Percentiles rank a stretch among this genome's conserved stretches.
These are phyloP conservation scores for Neurospora sp. DNA, from an alignment of 495 filamentous ascomycete genomes.

Conservation along the genomic window DNA sequence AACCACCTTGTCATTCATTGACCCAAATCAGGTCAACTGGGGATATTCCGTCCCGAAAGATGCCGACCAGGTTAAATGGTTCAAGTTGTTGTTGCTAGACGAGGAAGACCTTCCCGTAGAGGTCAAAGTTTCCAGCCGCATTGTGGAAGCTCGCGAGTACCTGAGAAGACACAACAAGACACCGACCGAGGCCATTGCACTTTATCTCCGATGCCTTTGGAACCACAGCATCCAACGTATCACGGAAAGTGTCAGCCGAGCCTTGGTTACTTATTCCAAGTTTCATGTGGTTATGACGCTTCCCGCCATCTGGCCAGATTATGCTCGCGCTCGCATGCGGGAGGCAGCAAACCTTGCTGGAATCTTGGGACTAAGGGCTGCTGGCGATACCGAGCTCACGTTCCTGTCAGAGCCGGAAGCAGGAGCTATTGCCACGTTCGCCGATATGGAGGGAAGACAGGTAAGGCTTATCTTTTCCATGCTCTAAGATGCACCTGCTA, in stretches of 20 bases:
- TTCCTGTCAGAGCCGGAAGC: slow-evolving; percentile 23
- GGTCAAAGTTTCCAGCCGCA: slow-evolving; percentile 1
- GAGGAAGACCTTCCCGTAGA: slow-evolving; percentile 12
- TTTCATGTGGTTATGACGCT: slow-evolving; percentile 20
- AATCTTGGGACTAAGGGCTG: slow-evolving; percentile 6
- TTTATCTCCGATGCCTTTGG: slow-evolving; percentile 21
- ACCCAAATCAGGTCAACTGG: slow-evolving; percentile 8
- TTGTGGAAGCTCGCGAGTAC: slow-evolving; percentile 3
- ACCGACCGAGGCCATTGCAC: slow-evolving; percentile 9
- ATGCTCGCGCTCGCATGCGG: slow-evolving; percentile 11
- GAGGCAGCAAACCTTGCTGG: slow-evolving; percentile 10
- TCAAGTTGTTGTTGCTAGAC: slow-evolving; percentile 24
- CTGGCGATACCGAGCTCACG: slow-evolving; percentile 3
- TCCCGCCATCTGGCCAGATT: slow-evolving; percentile 21
- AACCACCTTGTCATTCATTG: slow-evolving; percentile 7
- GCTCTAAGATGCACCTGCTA: too few species aligned
- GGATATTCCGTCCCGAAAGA: slow-evolving; percentile 14
- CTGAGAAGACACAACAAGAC: slow-evolving; percentile 8
- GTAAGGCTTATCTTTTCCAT: too few species aligned
- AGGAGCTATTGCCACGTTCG: slow-evolving; percentile 13
- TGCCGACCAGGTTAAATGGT: slow-evolving; percentile 15
- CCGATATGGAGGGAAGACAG: slow-evolving; percentile 6
- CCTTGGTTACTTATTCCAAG: neutral
- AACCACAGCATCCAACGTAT: slow-evolving; percentile 5
- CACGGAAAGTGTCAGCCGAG: slow-evolving; percentile 1